Percentiles rank a stretch among this genome's conserved stretches.
Conservation (phyloP, 139 green algal species). For the Haematococcus lacustris region DNA sequence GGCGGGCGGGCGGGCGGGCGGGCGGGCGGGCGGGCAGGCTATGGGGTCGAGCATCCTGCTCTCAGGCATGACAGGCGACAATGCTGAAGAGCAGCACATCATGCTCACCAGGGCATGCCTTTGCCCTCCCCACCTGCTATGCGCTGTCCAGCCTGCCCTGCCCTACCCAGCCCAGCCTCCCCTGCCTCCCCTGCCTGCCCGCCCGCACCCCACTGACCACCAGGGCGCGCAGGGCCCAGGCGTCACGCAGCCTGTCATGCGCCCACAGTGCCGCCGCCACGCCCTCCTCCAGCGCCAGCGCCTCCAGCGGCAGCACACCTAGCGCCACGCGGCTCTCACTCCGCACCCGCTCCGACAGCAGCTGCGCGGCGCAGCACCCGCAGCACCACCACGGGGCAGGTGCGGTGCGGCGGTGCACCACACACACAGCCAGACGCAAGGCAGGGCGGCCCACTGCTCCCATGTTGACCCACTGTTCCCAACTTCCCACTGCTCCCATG, state of each 20-base stretch:
- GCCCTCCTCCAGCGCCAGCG: conserved; percentile 11
- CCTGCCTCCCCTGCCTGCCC: not conserved
- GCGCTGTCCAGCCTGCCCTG: not conserved
- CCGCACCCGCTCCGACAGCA: conserved; percentile 8
- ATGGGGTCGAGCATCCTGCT: too few species aligned
- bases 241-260: conserved; percentile 25
- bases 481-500: too few species aligned
- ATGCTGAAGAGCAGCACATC: not conserved
- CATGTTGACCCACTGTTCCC: too few species aligned
- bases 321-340: conserved; percentile 3
- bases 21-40: too few species aligned
- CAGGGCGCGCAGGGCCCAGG: conserved; percentile 6
- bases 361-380: not conserved
- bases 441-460: too few species aligned
- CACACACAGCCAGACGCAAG: too few species aligned
- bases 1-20: too few species aligned
- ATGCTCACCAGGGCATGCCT: not conserved
- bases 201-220: not conserved
- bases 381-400: too few species aligned
- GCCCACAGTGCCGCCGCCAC: conserved; percentile 15
- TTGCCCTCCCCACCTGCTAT: not conserved
- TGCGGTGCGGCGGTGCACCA: too few species aligned
- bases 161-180: not conserved
- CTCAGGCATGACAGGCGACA: too few species aligned
- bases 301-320: conserved; percentile 5